Conservation (phyloP, 768 basidiomycete species). For the Tulasnella sp. region DNA sequence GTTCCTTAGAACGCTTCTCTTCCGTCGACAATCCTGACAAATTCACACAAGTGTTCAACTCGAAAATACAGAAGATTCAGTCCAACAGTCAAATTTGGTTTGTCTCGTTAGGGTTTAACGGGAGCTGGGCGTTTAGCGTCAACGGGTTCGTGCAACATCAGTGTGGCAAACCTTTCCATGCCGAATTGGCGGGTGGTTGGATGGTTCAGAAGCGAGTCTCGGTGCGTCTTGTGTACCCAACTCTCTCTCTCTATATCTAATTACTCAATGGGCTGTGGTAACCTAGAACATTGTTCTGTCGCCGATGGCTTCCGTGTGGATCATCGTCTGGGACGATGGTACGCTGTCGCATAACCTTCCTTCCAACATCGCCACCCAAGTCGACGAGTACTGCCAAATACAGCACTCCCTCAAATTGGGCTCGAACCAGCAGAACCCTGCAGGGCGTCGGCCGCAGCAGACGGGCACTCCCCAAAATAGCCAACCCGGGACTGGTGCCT, state of each 20-base stretch:
- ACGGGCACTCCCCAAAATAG: background rate
- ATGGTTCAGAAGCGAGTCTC: background rate
- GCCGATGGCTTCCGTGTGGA: background rate
- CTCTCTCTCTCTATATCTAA: background rate
- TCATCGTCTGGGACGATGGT: conserved; percentile 6
- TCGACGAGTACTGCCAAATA: background rate
- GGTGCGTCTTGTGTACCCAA: background rate
- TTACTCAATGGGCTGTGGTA: background rate
- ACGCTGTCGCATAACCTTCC: background rate
- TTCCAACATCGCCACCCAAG: background rate
- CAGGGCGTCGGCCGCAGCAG: background rate
- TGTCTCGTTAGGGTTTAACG: background rate
- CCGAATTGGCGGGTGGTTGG: background rate
- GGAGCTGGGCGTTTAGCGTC: background rate
- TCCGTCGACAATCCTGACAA: background rate
- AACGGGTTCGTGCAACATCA: background rate
- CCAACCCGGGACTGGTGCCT: background rate
- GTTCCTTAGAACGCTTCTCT: background rate
- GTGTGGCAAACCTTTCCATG: background rate
- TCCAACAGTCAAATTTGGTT: background rate
- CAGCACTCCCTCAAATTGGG: background rate
- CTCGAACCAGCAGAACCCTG: background rate
- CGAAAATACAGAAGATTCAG: background rate
- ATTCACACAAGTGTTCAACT: background rate
- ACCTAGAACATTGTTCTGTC: background rate